These are phyloP conservation scores for Cinnamomum micranthum DNA, from an alignment of 164 flowering plant genomes.

Conservation along the genomic window DNA sequence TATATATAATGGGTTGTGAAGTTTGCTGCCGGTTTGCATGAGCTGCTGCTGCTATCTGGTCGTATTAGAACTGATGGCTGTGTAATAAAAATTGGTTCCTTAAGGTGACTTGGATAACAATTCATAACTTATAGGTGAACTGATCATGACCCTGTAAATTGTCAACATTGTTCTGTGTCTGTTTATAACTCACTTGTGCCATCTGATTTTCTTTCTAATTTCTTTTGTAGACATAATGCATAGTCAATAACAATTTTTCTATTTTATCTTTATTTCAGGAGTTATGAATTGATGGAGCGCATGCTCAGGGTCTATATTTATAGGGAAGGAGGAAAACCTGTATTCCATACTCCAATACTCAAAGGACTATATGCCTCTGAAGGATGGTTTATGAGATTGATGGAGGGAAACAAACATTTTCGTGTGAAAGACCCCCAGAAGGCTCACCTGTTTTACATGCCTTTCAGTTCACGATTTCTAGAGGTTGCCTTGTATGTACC, in stretches of 20 bases:
- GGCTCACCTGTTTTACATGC: conserved; percentile 13
- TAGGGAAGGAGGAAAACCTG: conserved; percentile 13
- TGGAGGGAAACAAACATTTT: conserved; percentile 12
- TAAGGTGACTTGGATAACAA: neutral
- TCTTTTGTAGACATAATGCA: neutral
- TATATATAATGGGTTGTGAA: too few relatives aligned
- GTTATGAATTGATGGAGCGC: conserved; percentile 16
- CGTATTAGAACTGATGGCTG: too few relatives aligned
- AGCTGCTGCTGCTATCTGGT: too few relatives aligned
- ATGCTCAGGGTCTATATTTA: conserved; percentile 12
- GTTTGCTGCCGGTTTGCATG: too few relatives aligned
- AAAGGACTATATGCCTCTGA: conserved; percentile 16
- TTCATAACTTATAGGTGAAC: neutral
- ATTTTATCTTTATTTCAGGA: conserved; percentile 5
- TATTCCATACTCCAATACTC: conserved; percentile 14
- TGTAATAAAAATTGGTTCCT: neutral
- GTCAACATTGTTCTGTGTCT: neutral
- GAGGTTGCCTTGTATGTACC: conserved; percentile 5
- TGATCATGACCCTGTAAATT: neutral
- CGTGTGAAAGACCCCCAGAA: conserved; percentile 7
- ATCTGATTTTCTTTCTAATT: neutral
- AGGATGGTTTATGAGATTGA: conserved; percentile 17
- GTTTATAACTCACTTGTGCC: neutral
- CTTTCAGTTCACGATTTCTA: conserved; percentile 5
- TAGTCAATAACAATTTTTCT: neutral